Conservation (phyloP, 306 rosid genomes). For the Sicyos baderoa region DNA sequence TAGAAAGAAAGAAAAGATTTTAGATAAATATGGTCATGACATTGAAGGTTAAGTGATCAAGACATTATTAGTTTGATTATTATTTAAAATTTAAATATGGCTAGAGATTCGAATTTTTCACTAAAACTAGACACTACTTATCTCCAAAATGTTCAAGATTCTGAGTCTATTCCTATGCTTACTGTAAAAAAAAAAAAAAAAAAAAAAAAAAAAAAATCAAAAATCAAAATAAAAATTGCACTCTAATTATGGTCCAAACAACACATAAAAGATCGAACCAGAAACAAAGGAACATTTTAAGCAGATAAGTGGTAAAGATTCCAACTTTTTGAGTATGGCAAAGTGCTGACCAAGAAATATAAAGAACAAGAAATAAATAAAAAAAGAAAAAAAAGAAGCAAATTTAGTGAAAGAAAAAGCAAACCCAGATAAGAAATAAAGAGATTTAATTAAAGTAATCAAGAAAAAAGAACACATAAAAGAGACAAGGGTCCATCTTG, state of each 20-base stretch:
- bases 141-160: no score
- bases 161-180: no score
- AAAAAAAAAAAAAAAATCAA: no score
- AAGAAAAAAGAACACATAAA: neutral
- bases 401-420: neutral
- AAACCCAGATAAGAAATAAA: constrained; percentile 6
- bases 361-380: neutral
- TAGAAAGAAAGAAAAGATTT: no score
- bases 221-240: no score
- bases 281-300: neutral
- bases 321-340: neutral
- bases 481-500: constrained; percentile 15
- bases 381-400: neutral
- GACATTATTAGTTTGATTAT: no score
- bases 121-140: no score
- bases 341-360: neutral
- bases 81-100: no score
- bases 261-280: neutral
- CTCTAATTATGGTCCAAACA: neutral
- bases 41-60: no score
- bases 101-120: no score
- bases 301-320: constrained; percentile 2
- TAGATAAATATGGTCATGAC: neutral
- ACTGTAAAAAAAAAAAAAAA: neutral
- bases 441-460: constrained; percentile 3